Evolutionary conservation across 2,329 filamentous ascomycete species (phyloP).

Genomic region (Blastomyces emzantsi): DNA sequence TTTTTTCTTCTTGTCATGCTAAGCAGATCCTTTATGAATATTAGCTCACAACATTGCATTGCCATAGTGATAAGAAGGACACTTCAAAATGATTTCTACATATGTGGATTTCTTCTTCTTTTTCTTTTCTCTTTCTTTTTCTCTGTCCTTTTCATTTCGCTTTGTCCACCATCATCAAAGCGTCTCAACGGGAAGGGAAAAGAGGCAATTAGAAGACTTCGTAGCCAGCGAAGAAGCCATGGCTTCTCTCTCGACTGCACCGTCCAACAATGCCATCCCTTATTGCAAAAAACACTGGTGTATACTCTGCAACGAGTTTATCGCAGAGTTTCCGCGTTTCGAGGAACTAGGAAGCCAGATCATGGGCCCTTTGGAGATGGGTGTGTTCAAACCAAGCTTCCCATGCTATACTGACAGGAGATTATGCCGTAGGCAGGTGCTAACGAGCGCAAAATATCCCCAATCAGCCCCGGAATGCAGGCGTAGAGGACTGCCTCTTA

Average conservation of each 20-base stretch:
- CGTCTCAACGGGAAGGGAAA: not conserved
- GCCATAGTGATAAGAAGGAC: not conserved
- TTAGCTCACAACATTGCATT: too few relatives aligned
- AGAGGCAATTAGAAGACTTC: too few relatives aligned
- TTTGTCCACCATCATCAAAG: not conserved
- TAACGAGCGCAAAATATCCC: too few relatives aligned
- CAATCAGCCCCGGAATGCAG: not conserved
- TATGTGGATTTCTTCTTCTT: not conserved
- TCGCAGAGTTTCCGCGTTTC: too few relatives aligned
- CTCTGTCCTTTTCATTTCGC: not conserved
- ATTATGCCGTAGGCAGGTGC: too few relatives aligned
- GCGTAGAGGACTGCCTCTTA: not conserved
- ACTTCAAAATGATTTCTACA: not conserved
- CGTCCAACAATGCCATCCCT: not conserved
- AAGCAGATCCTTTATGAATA: too few relatives aligned
- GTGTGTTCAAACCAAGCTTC: too few relatives aligned
- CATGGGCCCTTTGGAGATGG: too few relatives aligned
- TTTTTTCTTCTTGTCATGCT: too few relatives aligned
- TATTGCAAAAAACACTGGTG: not conserved
- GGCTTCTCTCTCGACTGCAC: not conserved
- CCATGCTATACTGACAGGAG: too few relatives aligned
- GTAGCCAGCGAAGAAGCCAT: not conserved
- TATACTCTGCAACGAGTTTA: too few relatives aligned
- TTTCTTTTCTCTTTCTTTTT: not conserved
- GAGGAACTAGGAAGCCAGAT: too few relatives aligned